Conservation (phyloP, 2,329 filamentous ascomycete genomes). For the Penicillium sp. region DNA sequence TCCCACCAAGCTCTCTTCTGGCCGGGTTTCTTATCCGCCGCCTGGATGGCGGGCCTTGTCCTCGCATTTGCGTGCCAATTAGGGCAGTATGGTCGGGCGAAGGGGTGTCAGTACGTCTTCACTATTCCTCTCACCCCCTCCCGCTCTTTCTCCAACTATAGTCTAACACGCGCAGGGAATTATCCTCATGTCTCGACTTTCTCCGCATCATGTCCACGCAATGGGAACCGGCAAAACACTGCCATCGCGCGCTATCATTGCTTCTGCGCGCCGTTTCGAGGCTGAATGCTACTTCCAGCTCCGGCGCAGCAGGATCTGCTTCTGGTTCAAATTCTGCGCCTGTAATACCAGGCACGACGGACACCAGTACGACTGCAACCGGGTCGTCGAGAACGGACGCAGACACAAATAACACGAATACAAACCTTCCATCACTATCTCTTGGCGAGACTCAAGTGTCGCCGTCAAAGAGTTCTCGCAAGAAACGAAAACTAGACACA, state of each 20-base stretch:
- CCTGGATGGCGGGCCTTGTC: conserved; percentile 49
- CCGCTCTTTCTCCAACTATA: neutral
- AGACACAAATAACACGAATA: neutral
- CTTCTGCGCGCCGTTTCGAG: conserved; percentile 38
- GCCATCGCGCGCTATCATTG: conserved; percentile 41
- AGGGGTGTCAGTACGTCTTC: conserved; percentile 36
- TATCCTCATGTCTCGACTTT: conserved; percentile 38
- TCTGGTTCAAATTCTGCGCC: neutral
- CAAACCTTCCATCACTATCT: neutral
- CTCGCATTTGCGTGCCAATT: conserved; percentile 49
- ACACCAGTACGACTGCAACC: neutral
- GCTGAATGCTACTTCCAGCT: neutral
- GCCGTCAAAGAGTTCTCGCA: neutral
- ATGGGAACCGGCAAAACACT: conserved; percentile 49
- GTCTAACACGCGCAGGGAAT: conserved; percentile 34
- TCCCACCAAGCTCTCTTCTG: conserved; percentile 44
- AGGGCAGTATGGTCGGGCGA: conserved; percentile 42
- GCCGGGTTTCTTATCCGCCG: conserved; percentile 45
- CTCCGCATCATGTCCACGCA: conserved; percentile 42
- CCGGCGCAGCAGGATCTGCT: neutral
- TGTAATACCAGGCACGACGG: neutral
- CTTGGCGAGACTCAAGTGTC: neutral
- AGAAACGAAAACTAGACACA: neutral
- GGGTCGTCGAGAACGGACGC: neutral
- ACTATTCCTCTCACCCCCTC: neutral